These are phyloP conservation scores for Trifolium fragiferum DNA, from an alignment of 306 rosid genomes.

Conservation along the genomic window DNA sequence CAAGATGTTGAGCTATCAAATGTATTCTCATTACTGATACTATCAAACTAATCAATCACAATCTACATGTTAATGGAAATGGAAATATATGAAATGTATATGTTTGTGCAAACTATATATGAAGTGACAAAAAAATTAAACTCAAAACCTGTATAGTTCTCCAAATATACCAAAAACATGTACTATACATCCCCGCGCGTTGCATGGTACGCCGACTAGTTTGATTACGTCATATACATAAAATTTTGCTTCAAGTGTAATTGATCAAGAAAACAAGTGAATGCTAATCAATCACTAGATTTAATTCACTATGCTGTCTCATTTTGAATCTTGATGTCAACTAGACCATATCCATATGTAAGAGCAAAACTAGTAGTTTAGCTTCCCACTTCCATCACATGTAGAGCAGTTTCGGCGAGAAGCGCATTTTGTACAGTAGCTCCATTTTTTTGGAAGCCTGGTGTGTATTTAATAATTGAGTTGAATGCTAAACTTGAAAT, in stretches of 20 bases:
- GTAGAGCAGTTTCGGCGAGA: constrained; percentile 75
- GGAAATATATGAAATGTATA: background rate
- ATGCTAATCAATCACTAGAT: constrained; percentile 32
- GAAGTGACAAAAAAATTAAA: background rate
- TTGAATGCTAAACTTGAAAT: constrained; percentile 33
- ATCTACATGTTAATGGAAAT: no score
- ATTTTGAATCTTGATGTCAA: constrained; percentile 39
- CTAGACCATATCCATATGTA: constrained; percentile 2
- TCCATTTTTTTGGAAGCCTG: constrained; percentile 99
- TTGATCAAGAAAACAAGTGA: constrained; percentile 5
- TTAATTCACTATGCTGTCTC: constrained; percentile 29
- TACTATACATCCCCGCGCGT: background rate
- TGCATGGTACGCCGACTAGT: no score
- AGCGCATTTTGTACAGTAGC: constrained; percentile 92
- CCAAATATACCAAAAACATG: constrained; percentile 16
- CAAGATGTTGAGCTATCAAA: no score
- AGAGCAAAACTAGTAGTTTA: constrained; percentile 55
- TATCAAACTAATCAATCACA: no score
- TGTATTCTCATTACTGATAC: no score
- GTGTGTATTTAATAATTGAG: constrained; percentile 17
- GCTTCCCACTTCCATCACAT: constrained; percentile 85
- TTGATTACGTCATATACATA: background rate
- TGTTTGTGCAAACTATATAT: background rate
- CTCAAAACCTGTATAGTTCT: constrained; percentile 13
- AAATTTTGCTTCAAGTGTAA: constrained; percentile 31